These are phyloP conservation scores for Akanthomyces muscarius DNA, from an alignment of 2,329 filamentous ascomycete genomes.

Conservation along the genomic window DNA sequence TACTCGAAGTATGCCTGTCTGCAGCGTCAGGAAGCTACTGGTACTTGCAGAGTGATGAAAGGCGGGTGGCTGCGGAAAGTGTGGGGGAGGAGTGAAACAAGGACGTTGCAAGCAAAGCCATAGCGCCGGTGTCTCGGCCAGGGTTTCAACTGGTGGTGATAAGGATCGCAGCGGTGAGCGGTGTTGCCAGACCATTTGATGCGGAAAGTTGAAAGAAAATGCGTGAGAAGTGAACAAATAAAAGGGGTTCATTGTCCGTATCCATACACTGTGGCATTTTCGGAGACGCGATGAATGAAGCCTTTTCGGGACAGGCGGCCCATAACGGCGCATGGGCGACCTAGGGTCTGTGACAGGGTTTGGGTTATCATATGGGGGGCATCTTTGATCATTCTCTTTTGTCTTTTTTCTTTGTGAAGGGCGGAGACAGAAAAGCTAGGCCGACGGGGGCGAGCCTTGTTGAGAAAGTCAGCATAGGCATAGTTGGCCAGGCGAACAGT, in stretches of 20 bases:
- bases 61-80: background rate
- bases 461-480: background rate
- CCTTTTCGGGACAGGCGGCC: background rate
- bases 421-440: no score
- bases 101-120: background rate
- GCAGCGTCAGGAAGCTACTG: background rate
- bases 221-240: background rate
- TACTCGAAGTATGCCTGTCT: background rate
- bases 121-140: background rate
- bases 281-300: constrained; percentile 1
- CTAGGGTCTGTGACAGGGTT: background rate
- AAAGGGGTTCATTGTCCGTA: no score
- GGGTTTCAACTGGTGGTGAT: background rate
- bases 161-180: background rate
- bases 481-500: no score
- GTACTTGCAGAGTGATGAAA: background rate
- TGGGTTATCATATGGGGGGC: background rate
- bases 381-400: background rate
- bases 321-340: background rate
- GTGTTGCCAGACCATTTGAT: no score
- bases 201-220: no score
- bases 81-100: background rate
- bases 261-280: no score
- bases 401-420: background rate
- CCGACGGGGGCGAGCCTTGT: background rate